Evolutionary conservation across 768 basidiomycete genomes (phyloP).

Genomic region (Leucosporidium yakuticum): DNA sequence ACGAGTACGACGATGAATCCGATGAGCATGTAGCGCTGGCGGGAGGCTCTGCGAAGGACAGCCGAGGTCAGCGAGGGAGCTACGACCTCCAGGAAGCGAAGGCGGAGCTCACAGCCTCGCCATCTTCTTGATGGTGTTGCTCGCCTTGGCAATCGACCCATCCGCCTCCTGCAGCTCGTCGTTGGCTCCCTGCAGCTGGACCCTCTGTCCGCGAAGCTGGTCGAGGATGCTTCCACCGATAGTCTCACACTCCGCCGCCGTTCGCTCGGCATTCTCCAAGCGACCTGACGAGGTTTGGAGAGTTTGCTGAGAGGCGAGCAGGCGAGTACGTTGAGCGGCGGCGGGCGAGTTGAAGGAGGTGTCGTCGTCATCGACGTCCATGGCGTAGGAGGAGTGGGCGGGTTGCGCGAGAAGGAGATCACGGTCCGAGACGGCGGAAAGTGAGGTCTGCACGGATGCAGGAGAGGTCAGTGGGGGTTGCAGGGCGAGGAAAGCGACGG

Average conservation of each 20-base stretch:
- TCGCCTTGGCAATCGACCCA: conserved; percentile 44
- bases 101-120: conserved; percentile 42
- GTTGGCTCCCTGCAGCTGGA: conserved; percentile 43
- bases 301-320: conserved; percentile 16
- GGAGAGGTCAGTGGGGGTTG: background rate
- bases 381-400: conserved; percentile 15
- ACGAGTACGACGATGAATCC: conserved; percentile 44
- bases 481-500: background rate
- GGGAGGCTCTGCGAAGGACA: background rate
- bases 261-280: conserved; percentile 45
- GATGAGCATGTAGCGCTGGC: conserved; percentile 37
- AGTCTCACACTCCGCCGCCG: conserved; percentile 47
- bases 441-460: background rate
- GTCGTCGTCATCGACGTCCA: conserved; percentile 8
- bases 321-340: conserved; percentile 18
- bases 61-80: background rate
- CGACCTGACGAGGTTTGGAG: conserved; percentile 34
- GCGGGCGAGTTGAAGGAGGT: background rate
- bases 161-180: conserved; percentile 45
- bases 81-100: background rate
- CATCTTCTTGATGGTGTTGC: conserved; percentile 47
- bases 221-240: conserved; percentile 45
- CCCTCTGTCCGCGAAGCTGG: conserved; percentile 45
- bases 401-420: conserved; percentile 22
- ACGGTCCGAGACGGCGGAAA: conserved; percentile 19